Conservation (phyloP, 2,329 filamentous ascomycete species). For the Aspergillus tanneri region DNA sequence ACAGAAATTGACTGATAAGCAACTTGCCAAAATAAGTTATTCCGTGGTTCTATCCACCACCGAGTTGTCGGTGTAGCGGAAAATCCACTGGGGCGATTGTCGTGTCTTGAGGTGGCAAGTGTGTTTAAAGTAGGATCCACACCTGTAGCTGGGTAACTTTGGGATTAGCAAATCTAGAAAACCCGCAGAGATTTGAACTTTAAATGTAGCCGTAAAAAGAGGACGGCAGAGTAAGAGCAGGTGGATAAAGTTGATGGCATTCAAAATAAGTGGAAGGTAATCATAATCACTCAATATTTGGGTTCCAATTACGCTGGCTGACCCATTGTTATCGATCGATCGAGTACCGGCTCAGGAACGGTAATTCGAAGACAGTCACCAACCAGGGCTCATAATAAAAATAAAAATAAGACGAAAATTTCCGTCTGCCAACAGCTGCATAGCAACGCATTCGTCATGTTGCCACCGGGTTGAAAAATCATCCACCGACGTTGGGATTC, state of each 20-base stretch:
- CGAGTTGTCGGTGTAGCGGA: not conserved
- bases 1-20: not conserved
- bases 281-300: not conserved
- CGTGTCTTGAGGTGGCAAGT: not conserved
- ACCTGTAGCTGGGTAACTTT: no score
- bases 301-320: not conserved
- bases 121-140: not conserved
- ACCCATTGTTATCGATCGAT: not conserved
- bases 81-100: no score
- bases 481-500: no score
- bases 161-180: not conserved
- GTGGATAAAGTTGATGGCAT: no score
- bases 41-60: not conserved
- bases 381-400: constrained; percentile 3
- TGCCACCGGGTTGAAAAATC: constrained; percentile 17
- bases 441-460: constrained; percentile 19
- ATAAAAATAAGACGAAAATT: constrained; percentile 11
- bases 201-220: no score
- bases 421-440: not conserved
- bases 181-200: not conserved
- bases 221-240: no score
- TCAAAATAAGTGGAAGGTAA: not conserved
- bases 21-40: not conserved
- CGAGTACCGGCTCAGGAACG: not conserved
- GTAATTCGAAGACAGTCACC: not conserved